A percentile compares a stretch with the other conserved stretches of the same genome.
Conservation (phyloP, 768 basidiomycete species). For the Termitomyces sp. region DNA sequence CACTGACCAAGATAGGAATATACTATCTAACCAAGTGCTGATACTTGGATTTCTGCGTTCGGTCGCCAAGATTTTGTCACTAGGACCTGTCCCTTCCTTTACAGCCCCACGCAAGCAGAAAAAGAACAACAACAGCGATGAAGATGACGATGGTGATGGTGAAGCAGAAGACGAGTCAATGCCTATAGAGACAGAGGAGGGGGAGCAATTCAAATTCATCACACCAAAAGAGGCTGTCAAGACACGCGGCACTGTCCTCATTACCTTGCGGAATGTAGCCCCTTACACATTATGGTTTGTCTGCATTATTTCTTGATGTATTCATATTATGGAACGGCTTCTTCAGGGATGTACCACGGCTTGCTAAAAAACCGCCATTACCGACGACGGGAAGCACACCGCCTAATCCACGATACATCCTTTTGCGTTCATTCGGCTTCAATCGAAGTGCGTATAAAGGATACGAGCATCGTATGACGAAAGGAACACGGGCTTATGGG, state of each 20-base stretch:
- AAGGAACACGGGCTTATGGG: constrained; percentile 70
- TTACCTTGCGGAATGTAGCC: constrained; percentile 79
- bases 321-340: background rate
- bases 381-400: constrained; percentile 36
- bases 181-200: constrained; percentile 23
- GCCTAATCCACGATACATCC: constrained; percentile 61
- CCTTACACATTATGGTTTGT: constrained; percentile 86
- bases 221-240: constrained; percentile 12
- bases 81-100: constrained; percentile 48
- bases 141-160: constrained; percentile 43
- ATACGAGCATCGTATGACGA: constrained; percentile 93
- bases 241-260: constrained; percentile 67
- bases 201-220: constrained; percentile 14
- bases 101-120: constrained; percentile 38
- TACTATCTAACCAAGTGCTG: constrained; percentile 81
- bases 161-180: constrained; percentile 21
- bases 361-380: constrained; percentile 71
- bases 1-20: constrained; percentile 89
- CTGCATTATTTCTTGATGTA: background rate
- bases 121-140: constrained; percentile 39
- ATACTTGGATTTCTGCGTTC: constrained; percentile 80
- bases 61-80: constrained; percentile 51
- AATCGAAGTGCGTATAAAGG: constrained; percentile 66
- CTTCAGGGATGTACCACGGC: constrained; percentile 64
- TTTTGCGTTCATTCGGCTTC: constrained; percentile 80